These are phyloP conservation scores for Mycosphaerella arachidis DNA, from an alignment of 2,329 filamentous ascomycete species.

Conservation along the genomic window DNA sequence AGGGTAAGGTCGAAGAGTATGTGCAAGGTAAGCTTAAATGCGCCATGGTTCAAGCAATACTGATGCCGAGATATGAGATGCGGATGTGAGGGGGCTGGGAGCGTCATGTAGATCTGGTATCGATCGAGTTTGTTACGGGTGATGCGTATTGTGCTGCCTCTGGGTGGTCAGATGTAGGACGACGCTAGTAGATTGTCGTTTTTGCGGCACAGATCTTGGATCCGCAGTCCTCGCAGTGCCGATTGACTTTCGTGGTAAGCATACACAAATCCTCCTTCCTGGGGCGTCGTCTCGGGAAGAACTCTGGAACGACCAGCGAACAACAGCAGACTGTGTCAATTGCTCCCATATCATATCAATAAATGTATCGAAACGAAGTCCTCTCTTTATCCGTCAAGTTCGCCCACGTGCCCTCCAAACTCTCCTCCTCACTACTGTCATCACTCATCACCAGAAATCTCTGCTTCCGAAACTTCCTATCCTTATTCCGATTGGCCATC, in stretches of 20 bases:
- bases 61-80: neutral
- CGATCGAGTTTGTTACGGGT: neutral
- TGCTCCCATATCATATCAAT: neutral
- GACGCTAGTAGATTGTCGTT: neutral
- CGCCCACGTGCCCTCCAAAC: constrained; percentile 10
- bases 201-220: neutral
- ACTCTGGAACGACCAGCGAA: neutral
- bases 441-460: neutral
- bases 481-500: constrained; percentile 38
- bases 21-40: neutral
- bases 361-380: constrained; percentile 19
- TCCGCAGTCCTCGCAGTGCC: neutral
- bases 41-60: neutral
- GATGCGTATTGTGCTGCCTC: neutral
- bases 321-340: no score
- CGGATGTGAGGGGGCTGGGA: neutral
- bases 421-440: neutral
- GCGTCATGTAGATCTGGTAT: no score
- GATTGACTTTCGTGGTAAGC: neutral
- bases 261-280: neutral
- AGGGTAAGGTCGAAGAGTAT: neutral
- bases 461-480: constrained; percentile 12
- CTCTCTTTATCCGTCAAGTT: constrained; percentile 27
- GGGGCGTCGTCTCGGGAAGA: neutral
- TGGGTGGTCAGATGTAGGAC: no score